Conservation (phyloP, 495 filamentous ascomycete species). For the Hypoxylon lienhwacheense region DNA sequence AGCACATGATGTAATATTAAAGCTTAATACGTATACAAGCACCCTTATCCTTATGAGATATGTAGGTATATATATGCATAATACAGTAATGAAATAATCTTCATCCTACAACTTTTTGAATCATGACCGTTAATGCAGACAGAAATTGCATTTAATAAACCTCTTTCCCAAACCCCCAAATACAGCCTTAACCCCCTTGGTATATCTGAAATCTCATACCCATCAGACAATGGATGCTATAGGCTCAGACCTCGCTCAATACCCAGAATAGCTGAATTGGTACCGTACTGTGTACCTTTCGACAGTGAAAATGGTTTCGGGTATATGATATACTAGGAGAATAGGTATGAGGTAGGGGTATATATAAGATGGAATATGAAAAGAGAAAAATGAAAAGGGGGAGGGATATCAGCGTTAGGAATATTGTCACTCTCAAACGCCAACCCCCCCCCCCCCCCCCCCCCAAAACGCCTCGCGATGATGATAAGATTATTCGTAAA, state of each 20-base stretch:
- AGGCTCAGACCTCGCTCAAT: conserved; percentile 4
- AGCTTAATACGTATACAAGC: too few species aligned
- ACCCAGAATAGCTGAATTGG: background rate
- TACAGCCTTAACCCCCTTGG: conserved; percentile 5
- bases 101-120: too few species aligned
- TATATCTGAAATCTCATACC: conserved; percentile 9
- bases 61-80: background rate
- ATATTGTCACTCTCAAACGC: too few species aligned
- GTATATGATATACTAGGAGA: too few species aligned
- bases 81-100: too few species aligned
- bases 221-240: background rate
- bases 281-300: background rate
- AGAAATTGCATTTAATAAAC: too few species aligned
- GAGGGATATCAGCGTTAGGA: background rate
- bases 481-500: conserved; percentile 34
- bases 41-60: too few species aligned
- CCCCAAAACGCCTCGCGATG: background rate
- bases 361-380: conserved; percentile 3
- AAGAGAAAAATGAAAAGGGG: background rate
- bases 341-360: too few species aligned
- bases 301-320: conserved; percentile 21
- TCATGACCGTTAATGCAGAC: too few species aligned
- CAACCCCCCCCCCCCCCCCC: too few species aligned
- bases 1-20: too few species aligned
- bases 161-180: background rate